These are phyloP conservation scores for Echinosophora koreensis DNA, from an alignment of 306 rosid genomes.

Conservation along the genomic window DNA sequence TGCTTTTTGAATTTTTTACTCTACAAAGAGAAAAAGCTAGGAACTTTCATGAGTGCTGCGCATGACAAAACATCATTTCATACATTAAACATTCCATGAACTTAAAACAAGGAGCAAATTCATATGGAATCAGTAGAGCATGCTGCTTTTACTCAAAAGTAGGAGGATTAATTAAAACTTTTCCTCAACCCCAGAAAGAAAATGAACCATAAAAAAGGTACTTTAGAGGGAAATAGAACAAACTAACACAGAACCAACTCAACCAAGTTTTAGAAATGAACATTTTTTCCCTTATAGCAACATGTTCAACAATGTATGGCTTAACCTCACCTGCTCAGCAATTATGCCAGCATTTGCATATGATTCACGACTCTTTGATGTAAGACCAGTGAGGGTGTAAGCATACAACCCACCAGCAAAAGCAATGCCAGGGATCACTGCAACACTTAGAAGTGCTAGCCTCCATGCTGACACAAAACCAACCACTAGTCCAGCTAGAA, in stretches of 20 bases:
- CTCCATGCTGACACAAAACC: slow-evolving; percentile 99
- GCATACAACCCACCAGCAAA: slow-evolving; percentile 99
- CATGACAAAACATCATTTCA: slow-evolving; percentile 57
- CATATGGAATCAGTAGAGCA: slow-evolving; percentile 40
- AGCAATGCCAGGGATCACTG: slow-evolving; percentile 98
- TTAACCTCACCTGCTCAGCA: slow-evolving; percentile 83
- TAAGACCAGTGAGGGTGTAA: slow-evolving; percentile 94
- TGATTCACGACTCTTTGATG: slow-evolving; percentile 95
- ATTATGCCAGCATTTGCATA: slow-evolving; percentile 95
- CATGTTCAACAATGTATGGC: slow-evolving; percentile 10
- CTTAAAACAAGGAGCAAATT: slow-evolving; percentile 43
- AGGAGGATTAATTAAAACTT: slow-evolving; percentile 38
- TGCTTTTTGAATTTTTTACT: slow-evolving; percentile 45
- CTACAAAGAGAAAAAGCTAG: slow-evolving; percentile 43
- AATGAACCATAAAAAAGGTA: not conserved
- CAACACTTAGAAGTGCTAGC: slow-evolving; percentile 92
- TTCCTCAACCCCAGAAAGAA: slow-evolving; percentile 8
- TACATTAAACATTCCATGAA: slow-evolving; percentile 21
- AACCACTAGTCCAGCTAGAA: slow-evolving; percentile 96
- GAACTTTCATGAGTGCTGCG: slow-evolving; percentile 46
- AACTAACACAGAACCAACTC: slow-evolving; percentile 9
- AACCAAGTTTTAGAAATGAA: not conserved
- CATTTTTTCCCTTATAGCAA: slow-evolving; percentile 15
- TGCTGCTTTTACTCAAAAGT: slow-evolving; percentile 45
- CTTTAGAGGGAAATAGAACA: not conserved